Base-by-base conservation (phyloP, 106 monocot genomes). In the Dioscorea alata region DNA sequence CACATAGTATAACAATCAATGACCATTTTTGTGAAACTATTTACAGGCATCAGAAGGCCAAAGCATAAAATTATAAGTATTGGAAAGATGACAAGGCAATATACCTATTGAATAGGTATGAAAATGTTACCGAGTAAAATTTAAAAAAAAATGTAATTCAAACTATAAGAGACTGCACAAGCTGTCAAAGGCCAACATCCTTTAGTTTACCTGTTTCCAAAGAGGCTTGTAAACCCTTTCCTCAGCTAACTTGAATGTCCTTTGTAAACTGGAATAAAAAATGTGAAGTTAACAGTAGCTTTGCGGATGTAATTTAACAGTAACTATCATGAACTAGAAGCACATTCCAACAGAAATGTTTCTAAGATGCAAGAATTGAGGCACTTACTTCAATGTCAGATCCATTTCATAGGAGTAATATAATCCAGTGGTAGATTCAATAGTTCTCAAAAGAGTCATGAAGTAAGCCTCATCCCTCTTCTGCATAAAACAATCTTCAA, bases 391-490 rank as follows among this genome's bases (percentile, higher is more conserved):
- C 57, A 95, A 68, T 33, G 95, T 88, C 56, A 95, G 50, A 75
- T 95, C 95, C 50, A 66, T 74, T 51, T 91, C 86, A 76, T 95
- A 95, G 33, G 95, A 95, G 75, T 82, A 95, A 77, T 88, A 95
- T 63, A 95, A 80, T 35, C 95, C 95, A 75, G 77, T 81, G 57
- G 88, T 91, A 60, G 83, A 70, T 78, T 95, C 95, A 22, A 91
- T 71, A 57, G 74, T 89, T 75, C 82, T 86, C 82, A 95, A 63
- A 20, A 95, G 91, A 54, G 84, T 82, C 77, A 80, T 88, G 77
- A 95, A 91, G 73, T 95, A 91, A 61, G 76, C 86, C 71, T 95
- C 95, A 68, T 95, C 88, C 69, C 67, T 91, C 86, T 88, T 95
- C 95, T 95, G 87, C 76, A 70, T 10, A 77, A 62, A 57, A 68